Evolutionary conservation across 176 grass and related monocot species (phyloP), one percentile per base, ranked within the genome.

Genomic region (Chloris gayana): DNA sequence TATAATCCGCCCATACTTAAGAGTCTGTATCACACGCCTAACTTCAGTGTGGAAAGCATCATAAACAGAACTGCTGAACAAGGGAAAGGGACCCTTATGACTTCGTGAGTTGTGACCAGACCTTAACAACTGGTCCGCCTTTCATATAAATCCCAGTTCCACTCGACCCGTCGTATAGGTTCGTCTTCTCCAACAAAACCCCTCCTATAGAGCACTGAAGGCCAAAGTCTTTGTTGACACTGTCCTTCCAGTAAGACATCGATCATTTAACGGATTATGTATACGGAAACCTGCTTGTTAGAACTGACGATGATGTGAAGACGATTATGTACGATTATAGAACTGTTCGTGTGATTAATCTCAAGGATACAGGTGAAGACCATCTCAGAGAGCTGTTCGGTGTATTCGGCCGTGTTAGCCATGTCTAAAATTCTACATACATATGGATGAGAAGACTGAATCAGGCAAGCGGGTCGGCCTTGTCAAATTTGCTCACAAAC

Each of bases 401-500:
- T 5, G 71, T 50, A 4, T 79, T 86, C 29, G 88, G 83, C 14
- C 46, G 57, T 19, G 83, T 86, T 9, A 83, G 42, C 61, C 68
- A 75, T 25, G 84, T 79, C 4, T n/a, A n/a, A n/a, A n/a, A n/a
- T n/a, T n/a, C n/a, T 84, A 81, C 45, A 74, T 91, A 35, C 74
- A 78, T 5, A 41, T 91, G 22, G 88, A 91, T 44, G 65, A 81
- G 59, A 84, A 84, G 74, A 80, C 88, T 30, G 84, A 74, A 47
- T 44, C 51, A 14, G 79, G 88, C 32, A 78, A 84, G 29, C 68
- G 84, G 2, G 79, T 84, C 25, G 80, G 83, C 14, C 84, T 91
- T 45, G 63, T 91, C 26, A 71, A 83, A n/a, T 87, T 91, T 42
- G 76, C 87, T 14, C 67, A 87, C 14, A 74, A 57, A 33, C 75